Evolutionary conservation across 176 grass and related monocot genomes (phyloP).

Genomic region (Raddia distichophylla): DNA sequence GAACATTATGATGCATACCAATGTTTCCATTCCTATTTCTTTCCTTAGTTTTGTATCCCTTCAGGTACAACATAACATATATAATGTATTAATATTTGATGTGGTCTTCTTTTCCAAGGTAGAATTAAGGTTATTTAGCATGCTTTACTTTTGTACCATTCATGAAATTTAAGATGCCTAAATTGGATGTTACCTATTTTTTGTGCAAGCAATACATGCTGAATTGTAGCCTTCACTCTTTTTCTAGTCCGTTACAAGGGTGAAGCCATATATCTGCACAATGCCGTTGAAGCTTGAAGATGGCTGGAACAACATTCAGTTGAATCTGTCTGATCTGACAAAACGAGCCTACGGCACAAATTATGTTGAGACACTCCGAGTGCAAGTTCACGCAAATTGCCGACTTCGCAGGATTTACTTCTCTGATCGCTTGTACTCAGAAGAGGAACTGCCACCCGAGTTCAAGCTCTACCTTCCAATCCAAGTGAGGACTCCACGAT

Average conservation of each 20-base stretch:
- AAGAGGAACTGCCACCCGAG: constrained; percentile 64
- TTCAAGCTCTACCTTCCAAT: constrained; percentile 93
- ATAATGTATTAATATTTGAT: constrained; percentile 13
- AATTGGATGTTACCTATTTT: not conserved
- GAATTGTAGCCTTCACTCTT: not conserved
- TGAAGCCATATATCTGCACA: constrained; percentile 94
- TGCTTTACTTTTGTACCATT: not conserved
- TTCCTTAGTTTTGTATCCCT: not conserved
- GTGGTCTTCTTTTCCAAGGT: not conserved
- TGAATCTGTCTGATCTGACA: constrained; percentile 82
- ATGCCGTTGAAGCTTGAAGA: constrained; percentile 86
- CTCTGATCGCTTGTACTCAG: constrained; percentile 83
- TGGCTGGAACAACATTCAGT: constrained; percentile 91
- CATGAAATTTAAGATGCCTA: not conserved
- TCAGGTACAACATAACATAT: not conserved
- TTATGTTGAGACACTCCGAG: constrained; percentile 82
- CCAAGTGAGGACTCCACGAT: constrained; percentile 51
- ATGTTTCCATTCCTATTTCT: not conserved
- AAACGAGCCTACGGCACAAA: constrained; percentile 89
- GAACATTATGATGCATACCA: not conserved
- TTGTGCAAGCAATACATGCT: not conserved
- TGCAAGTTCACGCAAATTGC: constrained; percentile 96
- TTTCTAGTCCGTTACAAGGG: constrained; percentile 72
- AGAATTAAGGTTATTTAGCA: not conserved
- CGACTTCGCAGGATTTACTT: constrained; percentile 86